Evolutionary conservation across 352 stramenopile genomes (phyloP).

Genomic region (Thraustochytrium striatum): DNA sequence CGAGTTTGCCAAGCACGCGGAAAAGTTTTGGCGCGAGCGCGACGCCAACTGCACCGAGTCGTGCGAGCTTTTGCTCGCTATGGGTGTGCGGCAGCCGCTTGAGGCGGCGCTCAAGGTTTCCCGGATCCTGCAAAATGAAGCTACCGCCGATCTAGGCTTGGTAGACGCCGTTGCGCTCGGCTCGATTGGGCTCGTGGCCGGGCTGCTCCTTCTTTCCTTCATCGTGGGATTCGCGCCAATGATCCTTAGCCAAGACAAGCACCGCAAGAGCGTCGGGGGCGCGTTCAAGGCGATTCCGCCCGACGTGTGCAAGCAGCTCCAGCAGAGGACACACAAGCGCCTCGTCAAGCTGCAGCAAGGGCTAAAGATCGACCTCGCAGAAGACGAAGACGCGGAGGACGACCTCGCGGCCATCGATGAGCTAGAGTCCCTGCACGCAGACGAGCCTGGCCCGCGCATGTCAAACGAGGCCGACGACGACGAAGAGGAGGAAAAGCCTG

Average conservation of each 20-base stretch:
- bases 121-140: too few species aligned
- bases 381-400: too few species aligned
- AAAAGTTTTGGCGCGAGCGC: slow-evolving; percentile 17
- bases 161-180: not conserved
- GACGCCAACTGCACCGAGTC: slow-evolving; percentile 7
- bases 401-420: too few species aligned
- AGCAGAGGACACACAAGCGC: slow-evolving; percentile 3
- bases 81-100: not conserved
- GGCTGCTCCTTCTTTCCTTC: slow-evolving; percentile 1
- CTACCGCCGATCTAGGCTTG: too few species aligned
- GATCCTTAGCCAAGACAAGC: slow-evolving; percentile 32
- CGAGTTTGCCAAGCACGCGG: slow-evolving; percentile 3
- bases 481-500: too few species aligned
- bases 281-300: slow-evolving; percentile 40
- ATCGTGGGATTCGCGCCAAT: slow-evolving; percentile 33
- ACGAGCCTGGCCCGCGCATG: too few species aligned
- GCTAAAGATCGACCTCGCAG: too few species aligned
- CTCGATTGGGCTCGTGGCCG: not conserved
- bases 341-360: too few species aligned
- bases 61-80: slow-evolving; percentile 38
- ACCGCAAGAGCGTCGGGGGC: not conserved
- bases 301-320: slow-evolving; percentile 22
- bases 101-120: too few species aligned
- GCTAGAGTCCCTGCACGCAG: too few species aligned
- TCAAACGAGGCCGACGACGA: too few species aligned